A percentile compares a stretch with the other conserved stretches of the same genome.
phyloP scores from a whole-genome alignment of 164 flowering plant genomes.

The Annona squamosa region DNA sequence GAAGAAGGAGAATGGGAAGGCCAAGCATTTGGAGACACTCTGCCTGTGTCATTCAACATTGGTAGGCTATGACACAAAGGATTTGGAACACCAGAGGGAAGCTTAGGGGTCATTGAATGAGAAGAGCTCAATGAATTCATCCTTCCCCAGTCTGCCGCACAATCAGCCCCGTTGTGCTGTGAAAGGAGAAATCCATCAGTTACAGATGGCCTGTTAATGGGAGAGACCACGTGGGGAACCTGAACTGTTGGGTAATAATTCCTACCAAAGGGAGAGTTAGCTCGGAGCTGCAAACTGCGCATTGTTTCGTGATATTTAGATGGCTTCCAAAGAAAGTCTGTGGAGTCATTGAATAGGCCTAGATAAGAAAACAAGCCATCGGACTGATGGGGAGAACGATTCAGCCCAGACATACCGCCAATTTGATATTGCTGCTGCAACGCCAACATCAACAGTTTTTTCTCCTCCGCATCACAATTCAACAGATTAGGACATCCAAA shows the following conservation, averaged over 20 bases:
- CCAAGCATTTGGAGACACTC: slow-evolving; percentile 13
- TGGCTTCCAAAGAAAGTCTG: slow-evolving; percentile 6
- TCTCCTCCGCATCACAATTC: slow-evolving; percentile 5
- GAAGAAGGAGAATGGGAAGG: slow-evolving; percentile 10
- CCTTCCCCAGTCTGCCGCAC: slow-evolving; percentile 8
- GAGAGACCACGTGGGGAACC: slow-evolving; percentile 1
- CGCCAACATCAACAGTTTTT: slow-evolving; percentile 14
- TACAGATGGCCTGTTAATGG: slow-evolving; percentile 6
- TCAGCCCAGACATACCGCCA: slow-evolving; percentile 13
- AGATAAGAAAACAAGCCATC: slow-evolving; percentile 8
- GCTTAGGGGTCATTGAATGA: slow-evolving; percentile 8
- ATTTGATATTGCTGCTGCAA: slow-evolving; percentile 11
- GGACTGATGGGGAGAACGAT: slow-evolving; percentile 6
- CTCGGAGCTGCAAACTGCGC: slow-evolving; percentile 6
- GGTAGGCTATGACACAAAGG: slow-evolving; percentile 9
- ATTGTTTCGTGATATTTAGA: background rate
- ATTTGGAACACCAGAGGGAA: slow-evolving; percentile 10
- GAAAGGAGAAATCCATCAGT: slow-evolving; percentile 14
- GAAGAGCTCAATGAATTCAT: slow-evolving; percentile 8
- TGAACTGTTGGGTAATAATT: slow-evolving; percentile 11
- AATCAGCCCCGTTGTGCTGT: slow-evolving; percentile 16
- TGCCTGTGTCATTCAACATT: slow-evolving; percentile 16
- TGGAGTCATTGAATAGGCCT: slow-evolving; percentile 1
- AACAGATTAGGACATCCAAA: background rate
- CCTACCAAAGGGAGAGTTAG: slow-evolving; percentile 5